These are phyloP conservation scores for Aspergillus heteromorphus DNA, from an alignment of 495 filamentous ascomycete genomes.

Conservation along the genomic window DNA sequence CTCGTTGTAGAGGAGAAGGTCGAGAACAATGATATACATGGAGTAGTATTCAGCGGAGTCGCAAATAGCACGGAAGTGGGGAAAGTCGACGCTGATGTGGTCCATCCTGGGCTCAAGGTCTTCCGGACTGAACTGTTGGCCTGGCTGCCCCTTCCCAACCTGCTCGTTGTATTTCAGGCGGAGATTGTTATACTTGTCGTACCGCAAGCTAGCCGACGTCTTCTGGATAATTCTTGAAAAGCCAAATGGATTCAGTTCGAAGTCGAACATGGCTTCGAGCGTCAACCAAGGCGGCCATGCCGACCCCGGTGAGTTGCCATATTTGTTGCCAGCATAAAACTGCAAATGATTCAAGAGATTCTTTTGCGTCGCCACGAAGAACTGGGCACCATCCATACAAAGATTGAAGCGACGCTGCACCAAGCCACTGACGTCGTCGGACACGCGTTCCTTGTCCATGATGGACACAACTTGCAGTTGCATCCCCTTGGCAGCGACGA, in stretches of 20 bases:
- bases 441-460: constrained; percentile 91
- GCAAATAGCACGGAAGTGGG: constrained; percentile 83
- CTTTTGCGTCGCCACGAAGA: constrained; percentile 93
- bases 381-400: constrained; percentile 93
- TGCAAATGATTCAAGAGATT: constrained; percentile 79
- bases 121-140: constrained; percentile 23
- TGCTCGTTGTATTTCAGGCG: constrained; percentile 97
- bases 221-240: constrained; percentile 92
- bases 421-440: constrained; percentile 87
- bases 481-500: constrained; percentile 96
- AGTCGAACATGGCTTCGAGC: constrained; percentile 97
- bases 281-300: constrained; percentile 98
- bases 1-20: constrained; percentile 90
- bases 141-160: constrained; percentile 58
- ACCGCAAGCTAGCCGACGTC: constrained; percentile 87
- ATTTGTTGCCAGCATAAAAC: constrained; percentile 89
- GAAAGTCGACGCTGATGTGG: constrained; percentile 94
- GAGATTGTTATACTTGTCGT: constrained; percentile 97
- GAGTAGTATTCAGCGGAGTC: constrained; percentile 96
- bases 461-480: constrained; percentile 94
- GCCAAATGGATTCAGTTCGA: constrained; percentile 83
- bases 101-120: constrained; percentile 76
- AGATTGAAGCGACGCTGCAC: constrained; percentile 91
- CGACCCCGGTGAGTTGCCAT: constrained; percentile 77
- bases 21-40: constrained; percentile 93